Conservation (phyloP, 306 rosid species). For the Ochetophila trinervis region DNA sequence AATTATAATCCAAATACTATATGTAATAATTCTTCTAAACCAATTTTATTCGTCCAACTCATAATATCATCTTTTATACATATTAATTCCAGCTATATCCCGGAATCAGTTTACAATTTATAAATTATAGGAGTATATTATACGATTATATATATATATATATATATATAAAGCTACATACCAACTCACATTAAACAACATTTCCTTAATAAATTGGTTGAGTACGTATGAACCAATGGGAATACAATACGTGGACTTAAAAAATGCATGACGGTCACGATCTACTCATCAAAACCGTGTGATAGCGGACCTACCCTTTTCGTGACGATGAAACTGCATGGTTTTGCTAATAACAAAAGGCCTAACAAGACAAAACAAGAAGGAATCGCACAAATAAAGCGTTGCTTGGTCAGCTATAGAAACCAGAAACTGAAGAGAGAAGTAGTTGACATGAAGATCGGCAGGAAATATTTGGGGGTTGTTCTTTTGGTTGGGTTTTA, state of each 20-base stretch:
- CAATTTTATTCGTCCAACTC: slow-evolving; percentile 8
- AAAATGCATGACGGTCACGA: slow-evolving; percentile 1
- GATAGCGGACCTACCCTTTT: not conserved
- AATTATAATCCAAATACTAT: not conserved
- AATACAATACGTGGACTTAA: not conserved
- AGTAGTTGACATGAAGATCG: no score
- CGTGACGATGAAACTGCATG: not conserved
- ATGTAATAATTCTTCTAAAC: not conserved
- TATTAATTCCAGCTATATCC: slow-evolving; percentile 9
- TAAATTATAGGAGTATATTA: not conserved
- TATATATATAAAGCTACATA: no score
- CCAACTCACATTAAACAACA: not conserved
- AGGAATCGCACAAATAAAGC: no score
- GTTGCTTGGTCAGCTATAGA: no score
- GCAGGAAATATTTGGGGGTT: no score
- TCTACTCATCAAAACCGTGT: not conserved
- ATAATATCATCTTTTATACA: not conserved
- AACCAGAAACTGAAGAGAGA: no score
- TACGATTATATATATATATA: no score
- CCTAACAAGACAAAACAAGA: no score
- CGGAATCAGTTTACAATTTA: not conserved
- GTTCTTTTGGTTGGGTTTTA: no score
- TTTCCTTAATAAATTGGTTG: not conserved
- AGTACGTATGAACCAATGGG: not conserved
- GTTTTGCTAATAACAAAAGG: not conserved